phyloP scores from a whole-genome alignment of 108 stramenopile genomes.

The Hondaea fermentalgiana region DNA sequence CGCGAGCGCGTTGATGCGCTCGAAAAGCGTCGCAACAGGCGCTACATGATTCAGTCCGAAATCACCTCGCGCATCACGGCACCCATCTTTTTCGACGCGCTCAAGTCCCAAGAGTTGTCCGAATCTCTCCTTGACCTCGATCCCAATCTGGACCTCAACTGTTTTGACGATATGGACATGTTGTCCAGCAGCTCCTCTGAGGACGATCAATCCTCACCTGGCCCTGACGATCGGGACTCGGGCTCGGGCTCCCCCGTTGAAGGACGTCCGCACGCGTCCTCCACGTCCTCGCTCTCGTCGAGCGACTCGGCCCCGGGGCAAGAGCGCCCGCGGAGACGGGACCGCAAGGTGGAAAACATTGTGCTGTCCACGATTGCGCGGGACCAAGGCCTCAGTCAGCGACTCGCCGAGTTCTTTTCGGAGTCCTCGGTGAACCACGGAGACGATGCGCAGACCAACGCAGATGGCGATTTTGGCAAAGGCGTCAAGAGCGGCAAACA shows the following conservation, averaged over 20 bases:
- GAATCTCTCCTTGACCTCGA: neutral
- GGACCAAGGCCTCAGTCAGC: neutral
- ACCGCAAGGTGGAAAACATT: neutral
- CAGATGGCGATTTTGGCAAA: neutral
- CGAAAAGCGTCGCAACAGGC: neutral
- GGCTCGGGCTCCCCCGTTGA: too few relatives aligned
- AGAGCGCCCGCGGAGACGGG: too few relatives aligned
- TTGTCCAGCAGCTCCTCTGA: too few relatives aligned
- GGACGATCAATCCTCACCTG: neutral
- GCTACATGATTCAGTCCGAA: neutral
- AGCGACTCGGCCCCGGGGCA: neutral
- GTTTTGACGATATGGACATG: neutral
- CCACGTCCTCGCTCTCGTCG: neutral
- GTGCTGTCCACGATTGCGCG: neutral
- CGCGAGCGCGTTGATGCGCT: neutral
- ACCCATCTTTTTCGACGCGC: neutral
- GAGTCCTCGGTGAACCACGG: neutral
- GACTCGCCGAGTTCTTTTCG: neutral
- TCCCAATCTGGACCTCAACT: neutral
- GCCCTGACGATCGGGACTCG: neutral
- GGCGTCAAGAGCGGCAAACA: neutral
- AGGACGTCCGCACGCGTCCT: neutral
- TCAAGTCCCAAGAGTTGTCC: neutral
- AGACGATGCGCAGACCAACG: neutral
- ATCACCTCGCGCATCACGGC: neutral